Percentiles rank a stretch among this genome's conserved stretches.
Evolutionary conservation across 345 rosid species (phyloP).

Genomic region (Sonneratia alba): DNA sequence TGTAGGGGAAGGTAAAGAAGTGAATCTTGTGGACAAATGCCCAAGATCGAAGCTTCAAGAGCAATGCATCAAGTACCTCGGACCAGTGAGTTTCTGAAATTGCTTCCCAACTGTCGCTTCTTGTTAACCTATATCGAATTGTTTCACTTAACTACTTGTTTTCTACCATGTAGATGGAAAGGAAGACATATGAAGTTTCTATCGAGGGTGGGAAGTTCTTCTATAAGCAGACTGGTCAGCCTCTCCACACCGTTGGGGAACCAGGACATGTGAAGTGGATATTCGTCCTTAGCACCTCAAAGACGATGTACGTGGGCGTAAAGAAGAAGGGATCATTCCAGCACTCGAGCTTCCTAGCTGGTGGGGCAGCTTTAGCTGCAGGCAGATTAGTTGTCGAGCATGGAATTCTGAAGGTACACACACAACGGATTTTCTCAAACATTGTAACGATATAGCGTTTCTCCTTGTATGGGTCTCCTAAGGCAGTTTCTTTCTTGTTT

Average conservation of each 20-base stretch:
- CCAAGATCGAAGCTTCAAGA: constrained; percentile 66
- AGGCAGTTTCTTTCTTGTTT: background rate
- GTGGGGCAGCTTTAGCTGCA: constrained; percentile 84
- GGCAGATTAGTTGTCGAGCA: constrained; percentile 60
- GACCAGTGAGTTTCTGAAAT: constrained; percentile 50
- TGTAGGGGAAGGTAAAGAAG: constrained; percentile 91
- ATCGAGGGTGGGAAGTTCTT: constrained; percentile 58
- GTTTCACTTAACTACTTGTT: constrained; percentile 9
- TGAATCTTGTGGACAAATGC: constrained; percentile 62
- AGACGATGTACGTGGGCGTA: constrained; percentile 58
- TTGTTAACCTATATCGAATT: background rate
- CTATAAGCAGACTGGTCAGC: constrained; percentile 53
- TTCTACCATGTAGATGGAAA: constrained; percentile 56
- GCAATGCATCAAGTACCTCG: constrained; percentile 94
- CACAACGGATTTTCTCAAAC: background rate
- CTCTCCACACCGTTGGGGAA: constrained; percentile 42
- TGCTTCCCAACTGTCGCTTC: constrained; percentile 3
- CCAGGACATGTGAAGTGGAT: constrained; percentile 71
- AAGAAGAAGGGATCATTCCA: constrained; percentile 82
- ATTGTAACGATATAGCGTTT: background rate
- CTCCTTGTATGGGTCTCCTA: background rate
- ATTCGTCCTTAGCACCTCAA: constrained; percentile 78
- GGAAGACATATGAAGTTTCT: constrained; percentile 66
- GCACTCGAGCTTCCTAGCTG: constrained; percentile 96
- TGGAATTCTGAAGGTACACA: constrained; percentile 56